Evolutionary conservation across 2,329 filamentous ascomycete genomes (phyloP), one percentile per base, ranked within the genome.

Genomic region (Aureobasidium sp.): DNA sequence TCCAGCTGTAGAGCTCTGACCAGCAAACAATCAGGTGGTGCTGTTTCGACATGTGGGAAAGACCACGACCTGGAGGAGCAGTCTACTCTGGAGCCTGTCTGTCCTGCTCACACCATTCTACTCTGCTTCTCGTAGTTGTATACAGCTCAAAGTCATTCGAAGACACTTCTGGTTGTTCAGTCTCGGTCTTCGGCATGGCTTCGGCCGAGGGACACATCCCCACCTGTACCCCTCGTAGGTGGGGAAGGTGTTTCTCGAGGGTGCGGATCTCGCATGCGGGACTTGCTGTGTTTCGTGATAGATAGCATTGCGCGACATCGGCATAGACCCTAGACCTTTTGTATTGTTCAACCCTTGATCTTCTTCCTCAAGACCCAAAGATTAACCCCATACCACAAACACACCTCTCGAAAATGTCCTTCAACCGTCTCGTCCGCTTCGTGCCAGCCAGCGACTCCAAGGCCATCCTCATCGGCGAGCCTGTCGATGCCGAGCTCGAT

Each of bases 401-500:
- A 41, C 11, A 41, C 41, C n/a, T 11, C 17, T 48, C 45, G 36
- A 57, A 20, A 31, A 65, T 65, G 64, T 63, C 64, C 25, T 65
- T 65, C 63, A 59, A 59, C 36, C 64, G 64, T 41, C 64, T 65
- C 20, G 62, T 65, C 57, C 52, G 64, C 20, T 65, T 65, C 49
- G 61, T 65, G 41, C 64, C 64, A 25, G 64, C 62, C 27, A 64
- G 64, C 64, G 62, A 63, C 60, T 47, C 64, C 49, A 60, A 59
- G n/a, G 56, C 48, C 17, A 44, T 65, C 44, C 63, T 65, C 3
- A 62, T 65, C 15, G 64, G 64, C 20, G 64, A 65, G 22, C 62
- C 64, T 15, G 61, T 64, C 31, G 78, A 83, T 64, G 70, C 75
- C 25, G 70, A 77, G 11, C 65, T 84, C 36, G 84, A 87, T 67